Evolutionary conservation across 768 basidiomycete genomes (phyloP), one percentile per base, ranked within the genome.

Genomic region (Suillus brevipes): DNA sequence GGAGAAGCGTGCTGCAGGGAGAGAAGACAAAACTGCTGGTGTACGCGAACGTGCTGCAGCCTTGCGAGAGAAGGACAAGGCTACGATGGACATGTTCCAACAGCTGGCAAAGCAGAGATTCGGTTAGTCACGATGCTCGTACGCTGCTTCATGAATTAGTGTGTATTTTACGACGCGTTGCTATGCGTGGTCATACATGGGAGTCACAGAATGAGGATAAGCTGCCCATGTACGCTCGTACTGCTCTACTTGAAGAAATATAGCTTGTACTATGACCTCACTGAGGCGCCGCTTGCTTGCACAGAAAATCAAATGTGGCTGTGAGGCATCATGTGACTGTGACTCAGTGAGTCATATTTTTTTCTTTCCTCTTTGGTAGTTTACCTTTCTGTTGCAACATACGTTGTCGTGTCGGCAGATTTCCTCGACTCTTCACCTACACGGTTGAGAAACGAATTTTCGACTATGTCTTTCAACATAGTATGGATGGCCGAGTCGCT

Each of bases 41-140:
- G 73, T 81, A 14, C 83, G 86, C 49, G 93, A 95, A 72, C 85
- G 90, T 63, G 81, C 84, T 0, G 80, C 71, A 28, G 87, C 84
- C 6, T 80, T 87, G 64, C 87, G 84, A 69, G 88, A 90, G 72
- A 95, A 92, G 73, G 95, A 97, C 71, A 89, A 88, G 74, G 91
- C 88, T 20, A 97, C 94, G 0, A 98, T 98, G 94, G 94, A 94
- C 64, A 96, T 95, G 94, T 95, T 97, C 77, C 92, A 92, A 77
- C 87, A 90, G 68, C 79, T 97, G 73, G 95, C 95, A n/a, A 94
- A 91, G 74, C 84, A 91, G 71, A 81, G 91, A 63, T 97, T 92
- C 69, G 94, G 94, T 37, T 94, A 75, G 84, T 49, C 25, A 60
- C 64, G 55, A 64, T 10, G 9, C 57, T 63, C 9, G 40, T 42